Base-by-base conservation (phyloP, 1,139 yeast genomes). In the Saccharomyces hybrid region DNA sequence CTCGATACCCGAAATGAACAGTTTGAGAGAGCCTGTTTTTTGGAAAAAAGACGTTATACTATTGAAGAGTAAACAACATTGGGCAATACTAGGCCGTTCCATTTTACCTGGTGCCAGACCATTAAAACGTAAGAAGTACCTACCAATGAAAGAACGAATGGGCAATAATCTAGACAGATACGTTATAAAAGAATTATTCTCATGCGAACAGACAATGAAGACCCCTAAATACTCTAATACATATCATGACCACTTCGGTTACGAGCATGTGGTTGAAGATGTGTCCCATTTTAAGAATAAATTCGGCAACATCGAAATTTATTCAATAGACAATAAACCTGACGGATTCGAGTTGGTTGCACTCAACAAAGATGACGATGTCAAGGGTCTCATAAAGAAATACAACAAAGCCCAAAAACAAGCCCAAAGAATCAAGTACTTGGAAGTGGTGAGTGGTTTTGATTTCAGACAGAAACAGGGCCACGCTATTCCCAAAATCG, bases 371-470 rank as follows among this genome's bases (percentile, higher is more conserved):
- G 47, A 52, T 5, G 27, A 46, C 5, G 50, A 52, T 11, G 32
- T 56, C 23, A 53, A 50, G 32, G 38, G 23, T 4, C 13, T 59
- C 6, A 58, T 60, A 9, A 56, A 55, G 25, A 20, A 31, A 23
- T 53, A 52, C 47, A 61, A 62, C 49, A 53, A 50, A 44, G 23
- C 49, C 6, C n/a, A 49, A 16, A 48, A 52, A 1, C 42, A 32
- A 6, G 32, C 30, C 23, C 38, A 38, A 1, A 34, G 34, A 4
- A 58, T 61, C 1, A 58, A 57, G 38, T 64, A 56, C 46, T 9
- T 64, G 11, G 63, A 64, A n/a, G 63, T 64, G 2, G 66, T 66
- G 1, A 59, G 62, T 38, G 69, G 69, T 2, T 66, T 65, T 51
- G 59, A 64, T 56, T 66, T 66, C 49, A 62, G 53, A 47, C 56